A percentile compares a stretch with the other conserved stretches of the same genome.
Evolutionary conservation across 768 basidiomycete species (phyloP).

Genomic region (Amanita pallidorosea): DNA sequence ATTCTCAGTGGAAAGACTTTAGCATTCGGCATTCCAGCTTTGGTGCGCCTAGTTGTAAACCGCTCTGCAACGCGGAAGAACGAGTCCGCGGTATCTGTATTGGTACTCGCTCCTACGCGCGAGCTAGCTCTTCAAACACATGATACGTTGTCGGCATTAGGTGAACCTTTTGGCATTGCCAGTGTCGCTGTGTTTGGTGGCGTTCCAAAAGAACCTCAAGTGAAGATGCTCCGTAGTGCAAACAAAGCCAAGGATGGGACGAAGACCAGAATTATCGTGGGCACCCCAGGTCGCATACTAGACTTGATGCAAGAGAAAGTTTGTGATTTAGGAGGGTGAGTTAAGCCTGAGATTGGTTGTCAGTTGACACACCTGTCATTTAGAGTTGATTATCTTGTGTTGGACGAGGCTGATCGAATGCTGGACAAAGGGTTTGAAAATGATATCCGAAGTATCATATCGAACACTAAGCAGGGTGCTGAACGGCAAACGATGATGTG

Average conservation of each 20-base stretch:
- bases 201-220: slow-evolving; percentile 82
- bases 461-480: slow-evolving; percentile 50
- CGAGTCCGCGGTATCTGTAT: slow-evolving; percentile 39
- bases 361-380: slow-evolving; percentile 3
- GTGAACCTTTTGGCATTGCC: slow-evolving; percentile 61
- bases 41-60: slow-evolving; percentile 56
- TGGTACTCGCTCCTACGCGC: slow-evolving; percentile 90
- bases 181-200: slow-evolving; percentile 92
- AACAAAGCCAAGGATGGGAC: slow-evolving; percentile 36
- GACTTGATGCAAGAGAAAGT: slow-evolving; percentile 86
- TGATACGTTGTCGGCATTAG: slow-evolving; percentile 65
- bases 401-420: slow-evolving; percentile 96
- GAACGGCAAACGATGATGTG: slow-evolving; percentile 92
- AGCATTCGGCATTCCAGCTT: slow-evolving; percentile 89
- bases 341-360: slow-evolving; percentile 7
- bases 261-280: slow-evolving; percentile 74
- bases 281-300: slow-evolving; percentile 88
- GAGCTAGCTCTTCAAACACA: slow-evolving; percentile 96
- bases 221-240: slow-evolving; percentile 50
- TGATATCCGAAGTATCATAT: slow-evolving; percentile 88
- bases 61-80: slow-evolving; percentile 19
- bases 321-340: slow-evolving; percentile 71
- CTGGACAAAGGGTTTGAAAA: slow-evolving; percentile 98
- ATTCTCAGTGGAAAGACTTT: slow-evolving; percentile 81
- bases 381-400: slow-evolving; percentile 83